Evolutionary conservation across 768 basidiomycete species (phyloP), one percentile per base, ranked within the genome.

Genomic region (Boletus sp.): DNA sequence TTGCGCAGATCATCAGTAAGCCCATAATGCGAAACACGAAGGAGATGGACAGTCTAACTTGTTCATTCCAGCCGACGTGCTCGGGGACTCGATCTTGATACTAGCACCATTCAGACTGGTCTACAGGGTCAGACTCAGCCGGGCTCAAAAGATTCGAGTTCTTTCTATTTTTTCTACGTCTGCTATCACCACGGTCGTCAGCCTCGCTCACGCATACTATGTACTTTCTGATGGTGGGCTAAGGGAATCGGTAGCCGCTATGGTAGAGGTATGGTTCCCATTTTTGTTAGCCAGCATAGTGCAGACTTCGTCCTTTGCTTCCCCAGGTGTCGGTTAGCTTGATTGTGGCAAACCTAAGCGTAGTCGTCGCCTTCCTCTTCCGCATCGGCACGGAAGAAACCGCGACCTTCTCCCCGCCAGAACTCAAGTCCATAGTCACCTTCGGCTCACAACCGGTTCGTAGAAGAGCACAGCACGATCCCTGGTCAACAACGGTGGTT

Each of bases 351-450:
- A 44, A 44, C 24, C 24, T 44, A 20, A 44, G 42, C 42, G 42
- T 56, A 7, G 55, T 56, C 28, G 41, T 50, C 8, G 55, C 55
- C 9, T 42, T 56, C 42, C 35, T 56, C 48, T 56, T 56, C 49
- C 55, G 55, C 55, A 56, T 56, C 29, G 42, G 42, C 7, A 28
- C 55, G 2, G 55, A 56, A 18, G 55, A 56, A 7, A 18, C 41
- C n/a, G 30, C 15, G 30, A 32, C 30, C 10, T 47, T 32, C 28
- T 17, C 47, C 17, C 47, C 47, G 29, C 47, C 9, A 7, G 30
- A 47, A 5, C 7, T 47, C n/a, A 32, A 18, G 3, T 47, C 47
- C 8, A 47, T 47, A 5, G 6, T 47, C 30, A 47, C 47, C 14
- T 47, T 47, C 29, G 47, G 47, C 11, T 33, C 47, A 18, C 30